Conservation (phyloP, 2,329 filamentous ascomycete genomes). For the Tolypocladium sp. region DNA sequence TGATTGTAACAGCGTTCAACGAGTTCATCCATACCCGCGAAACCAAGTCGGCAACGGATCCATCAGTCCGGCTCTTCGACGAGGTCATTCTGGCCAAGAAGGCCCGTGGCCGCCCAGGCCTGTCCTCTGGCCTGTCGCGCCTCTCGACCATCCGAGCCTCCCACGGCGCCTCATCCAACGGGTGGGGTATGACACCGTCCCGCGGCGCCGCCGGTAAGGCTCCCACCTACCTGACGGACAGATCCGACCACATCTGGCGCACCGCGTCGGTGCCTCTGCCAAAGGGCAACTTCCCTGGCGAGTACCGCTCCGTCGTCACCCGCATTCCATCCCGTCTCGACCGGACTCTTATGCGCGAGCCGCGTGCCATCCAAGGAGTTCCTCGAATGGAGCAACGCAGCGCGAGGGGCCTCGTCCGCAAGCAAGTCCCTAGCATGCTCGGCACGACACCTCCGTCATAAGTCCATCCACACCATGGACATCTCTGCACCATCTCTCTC, state of each 20-base stretch:
- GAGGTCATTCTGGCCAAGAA: constrained; percentile 76
- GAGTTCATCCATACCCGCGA: constrained; percentile 82
- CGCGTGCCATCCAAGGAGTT: constrained; percentile 81
- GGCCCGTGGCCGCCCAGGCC: constrained; percentile 52
- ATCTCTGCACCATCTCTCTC: background rate
- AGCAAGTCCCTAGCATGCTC: constrained; percentile 45
- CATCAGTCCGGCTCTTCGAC: constrained; percentile 68
- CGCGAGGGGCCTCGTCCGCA: constrained; percentile 40
- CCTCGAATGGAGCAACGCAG: constrained; percentile 51
- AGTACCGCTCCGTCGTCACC: constrained; percentile 52
- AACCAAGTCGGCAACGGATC: constrained; percentile 49
- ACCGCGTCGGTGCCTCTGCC: constrained; percentile 52
- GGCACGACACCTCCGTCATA: constrained; percentile 31
- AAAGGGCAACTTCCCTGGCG: constrained; percentile 52
- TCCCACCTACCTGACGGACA: constrained; percentile 60
- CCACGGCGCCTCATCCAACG: constrained; percentile 37
- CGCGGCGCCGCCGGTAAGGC: constrained; percentile 27
- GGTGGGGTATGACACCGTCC: constrained; percentile 24
- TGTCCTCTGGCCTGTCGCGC: constrained; percentile 56
- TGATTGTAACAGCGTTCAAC: constrained; percentile 43
- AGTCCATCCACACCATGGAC: constrained; percentile 4
- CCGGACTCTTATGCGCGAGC: constrained; percentile 81
- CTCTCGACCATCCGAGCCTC: constrained; percentile 51
- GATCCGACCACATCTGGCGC: constrained; percentile 71
- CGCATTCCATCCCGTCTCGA: constrained; percentile 77